Base-by-base conservation (phyloP, 148 eudicot species). In the Bassia scoparia region DNA sequence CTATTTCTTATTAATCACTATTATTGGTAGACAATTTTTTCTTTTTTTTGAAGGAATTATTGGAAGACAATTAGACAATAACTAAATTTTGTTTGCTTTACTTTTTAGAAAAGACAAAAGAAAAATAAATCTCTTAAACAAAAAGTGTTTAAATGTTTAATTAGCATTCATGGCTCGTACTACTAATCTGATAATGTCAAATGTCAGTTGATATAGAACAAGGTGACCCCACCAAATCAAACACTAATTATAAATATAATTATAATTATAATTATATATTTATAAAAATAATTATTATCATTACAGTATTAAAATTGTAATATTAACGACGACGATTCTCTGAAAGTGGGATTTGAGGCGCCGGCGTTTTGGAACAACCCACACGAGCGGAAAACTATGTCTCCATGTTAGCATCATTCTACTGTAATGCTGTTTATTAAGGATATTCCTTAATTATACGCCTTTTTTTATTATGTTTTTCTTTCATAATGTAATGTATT, bases 401-500 rank as follows among this genome's bases (percentile, higher is more conserved):
- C 63, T 60, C 35, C 63, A 60, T 30, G 63, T 60, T 60, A 17
- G 35, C 63, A 30, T 60, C 63, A 60, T 60, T 60, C 63, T 29
- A 60, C 63, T 60, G 21, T 15, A 29, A 60, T 60, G 34, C 15
- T 59, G 17, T 29, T 31, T 15, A 27, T 29, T 15, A 26, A 24
- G 37, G n/a, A 60, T 60, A 60, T 60, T 30, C 63, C 5, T 15
- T 1, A 18, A 30, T 29, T 60, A 60, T 60, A 30, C 63, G 29
- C 8, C 2, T 29, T 14, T 60, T 16, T 27, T 15, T 31, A 13
- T 13, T 12, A 60, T 24, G 30, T 26, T 7, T 5, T 26, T 26
- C 18, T 5, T 26, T 58, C 31, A 26, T 58, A 58, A 26, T 58
- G 33, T 58, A 58, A 58, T 58, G 61, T 26, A 26, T 2, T 56